These are phyloP conservation scores for Hypoxylon sp. DNA, from an alignment of 2,329 filamentous ascomycete species.

Conservation along the genomic window DNA sequence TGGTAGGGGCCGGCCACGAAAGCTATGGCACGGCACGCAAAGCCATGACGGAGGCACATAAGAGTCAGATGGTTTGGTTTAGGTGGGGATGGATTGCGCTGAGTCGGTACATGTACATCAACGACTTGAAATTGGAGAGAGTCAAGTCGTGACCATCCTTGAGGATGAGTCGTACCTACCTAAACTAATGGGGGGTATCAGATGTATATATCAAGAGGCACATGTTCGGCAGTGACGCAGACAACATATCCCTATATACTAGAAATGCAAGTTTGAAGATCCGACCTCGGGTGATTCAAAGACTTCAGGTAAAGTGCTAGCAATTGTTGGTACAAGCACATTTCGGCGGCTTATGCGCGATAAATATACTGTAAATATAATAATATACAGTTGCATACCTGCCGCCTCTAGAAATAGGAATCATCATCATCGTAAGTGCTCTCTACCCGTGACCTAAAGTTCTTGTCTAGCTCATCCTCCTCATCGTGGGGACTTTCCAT, in stretches of 20 bases:
- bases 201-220: background rate
- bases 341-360: background rate
- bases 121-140: constrained; percentile 78
- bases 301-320: constrained; percentile 2
- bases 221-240: background rate
- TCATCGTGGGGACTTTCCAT: too few species aligned
- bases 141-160: constrained; percentile 47
- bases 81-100: constrained; percentile 94
- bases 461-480: background rate
- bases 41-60: constrained; percentile 91
- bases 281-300: background rate
- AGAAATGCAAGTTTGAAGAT: constrained; percentile 1
- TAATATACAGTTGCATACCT: constrained; percentile 15
- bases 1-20: constrained; percentile 71
- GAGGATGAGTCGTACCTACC: background rate
- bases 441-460: background rate
- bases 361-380: background rate
- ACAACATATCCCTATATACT: background rate
- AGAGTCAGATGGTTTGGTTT: constrained; percentile 99
- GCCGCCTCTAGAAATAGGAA: constrained; percentile 16
- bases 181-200: background rate
- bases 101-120: constrained; percentile 95
- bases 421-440: constrained; percentile 20
- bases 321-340: background rate
- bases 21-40: constrained; percentile 74